Percentiles rank a stretch among this genome's conserved stretches.
phyloP scores from a whole-genome alignment of 345 rosid genomes.

The Lumnitzera racemosa region DNA sequence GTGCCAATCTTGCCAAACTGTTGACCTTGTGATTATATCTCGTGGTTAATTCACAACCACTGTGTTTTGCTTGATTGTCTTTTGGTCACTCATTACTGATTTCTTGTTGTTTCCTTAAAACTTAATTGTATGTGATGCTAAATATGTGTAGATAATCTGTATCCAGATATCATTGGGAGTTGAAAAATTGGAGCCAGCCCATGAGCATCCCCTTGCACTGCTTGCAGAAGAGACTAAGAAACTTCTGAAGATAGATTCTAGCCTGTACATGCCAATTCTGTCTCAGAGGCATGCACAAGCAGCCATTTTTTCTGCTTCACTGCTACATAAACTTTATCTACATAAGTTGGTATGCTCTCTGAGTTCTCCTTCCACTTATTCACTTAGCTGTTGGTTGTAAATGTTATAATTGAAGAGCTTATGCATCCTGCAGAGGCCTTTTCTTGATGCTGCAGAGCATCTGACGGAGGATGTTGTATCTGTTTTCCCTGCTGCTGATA shows the following conservation, averaged over 20 bases:
- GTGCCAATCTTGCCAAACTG: no score
- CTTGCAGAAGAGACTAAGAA: slow-evolving; percentile 85
- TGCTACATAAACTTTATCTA: slow-evolving; percentile 86
- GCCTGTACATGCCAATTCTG: slow-evolving; percentile 64
- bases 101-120: not conserved
- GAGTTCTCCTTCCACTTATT: slow-evolving; percentile 3
- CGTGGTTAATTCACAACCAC: no score
- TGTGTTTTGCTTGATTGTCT: no score
- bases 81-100: not conserved
- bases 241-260: slow-evolving; percentile 69
- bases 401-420: slow-evolving; percentile 15
- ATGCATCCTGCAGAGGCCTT: slow-evolving; percentile 70
- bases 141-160: not conserved
- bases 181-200: slow-evolving; percentile 56
- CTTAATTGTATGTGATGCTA: not conserved
- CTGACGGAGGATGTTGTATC: slow-evolving; percentile 87
- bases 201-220: slow-evolving; percentile 70
- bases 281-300: slow-evolving; percentile 83
- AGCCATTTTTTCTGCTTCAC: slow-evolving; percentile 62
- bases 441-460: slow-evolving; percentile 77
- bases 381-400: slow-evolving; percentile 6
- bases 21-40: no score
- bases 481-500: slow-evolving; percentile 88
- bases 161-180: slow-evolving; percentile 59
- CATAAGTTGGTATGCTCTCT: slow-evolving; percentile 67